These are phyloP conservation scores for Telfairia occidentalis DNA, from an alignment of 331 rosid genomes.

Conservation along the genomic window DNA sequence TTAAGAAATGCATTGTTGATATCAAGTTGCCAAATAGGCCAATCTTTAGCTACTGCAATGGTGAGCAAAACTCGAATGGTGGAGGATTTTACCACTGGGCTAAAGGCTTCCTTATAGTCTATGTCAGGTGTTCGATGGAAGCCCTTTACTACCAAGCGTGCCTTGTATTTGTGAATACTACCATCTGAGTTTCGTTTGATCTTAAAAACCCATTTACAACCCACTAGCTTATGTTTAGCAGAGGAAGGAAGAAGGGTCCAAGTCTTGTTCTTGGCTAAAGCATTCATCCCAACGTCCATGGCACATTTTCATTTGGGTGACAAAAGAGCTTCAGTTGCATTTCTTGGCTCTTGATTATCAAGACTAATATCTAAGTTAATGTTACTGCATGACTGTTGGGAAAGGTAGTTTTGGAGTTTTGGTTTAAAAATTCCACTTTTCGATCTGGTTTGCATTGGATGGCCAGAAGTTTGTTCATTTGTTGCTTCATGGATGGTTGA, in stretches of 20 bases:
- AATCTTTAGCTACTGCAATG: background rate
- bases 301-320: background rate
- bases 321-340: background rate
- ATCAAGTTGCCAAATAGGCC: background rate
- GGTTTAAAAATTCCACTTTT: background rate
- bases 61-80: background rate
- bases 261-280: background rate
- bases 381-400: background rate
- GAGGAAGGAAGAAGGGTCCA: background rate
- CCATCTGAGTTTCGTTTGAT: background rate
- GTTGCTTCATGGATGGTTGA: no score
- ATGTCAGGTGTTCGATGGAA: background rate
- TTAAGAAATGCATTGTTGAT: background rate
- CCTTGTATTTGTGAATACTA: background rate
- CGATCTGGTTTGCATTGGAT: background rate
- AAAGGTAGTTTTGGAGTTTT: no score
- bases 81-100: background rate
- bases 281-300: background rate
- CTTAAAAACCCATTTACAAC: background rate
- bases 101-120: background rate
- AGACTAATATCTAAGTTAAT: no score
- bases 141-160: background rate
- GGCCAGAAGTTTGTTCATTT: no score
- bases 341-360: background rate
- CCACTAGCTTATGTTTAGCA: background rate